Evolutionary conservation across 805 yeast genomes (phyloP).

Genomic region (Candida multigemmis): DNA sequence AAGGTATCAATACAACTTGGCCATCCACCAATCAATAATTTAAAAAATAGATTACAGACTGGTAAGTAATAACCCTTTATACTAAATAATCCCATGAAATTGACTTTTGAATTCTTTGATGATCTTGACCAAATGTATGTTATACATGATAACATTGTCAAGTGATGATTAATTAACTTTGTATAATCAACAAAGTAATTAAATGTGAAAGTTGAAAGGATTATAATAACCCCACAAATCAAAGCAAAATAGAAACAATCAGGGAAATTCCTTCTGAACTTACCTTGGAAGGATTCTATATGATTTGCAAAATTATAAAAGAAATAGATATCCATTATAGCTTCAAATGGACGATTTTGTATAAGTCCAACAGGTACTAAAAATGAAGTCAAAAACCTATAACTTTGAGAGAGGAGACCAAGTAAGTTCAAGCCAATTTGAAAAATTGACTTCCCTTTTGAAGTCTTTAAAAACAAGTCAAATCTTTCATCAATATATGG

Average conservation of each 20-base stretch:
- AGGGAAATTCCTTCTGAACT: conserved; percentile 41
- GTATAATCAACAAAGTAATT: conserved; percentile 10
- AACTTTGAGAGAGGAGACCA: conserved; percentile 5
- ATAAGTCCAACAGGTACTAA: conserved; percentile 31
- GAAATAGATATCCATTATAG: conserved; percentile 43
- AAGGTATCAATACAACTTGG: conserved; percentile 30
- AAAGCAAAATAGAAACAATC: conserved; percentile 50
- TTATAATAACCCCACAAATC: conserved; percentile 38
- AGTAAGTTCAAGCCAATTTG: background rate
- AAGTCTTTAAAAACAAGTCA: background rate
- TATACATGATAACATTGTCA: conserved; percentile 42
- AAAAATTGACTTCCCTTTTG: background rate
- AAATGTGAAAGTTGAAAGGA: conserved; percentile 22
- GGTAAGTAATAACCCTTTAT: conserved; percentile 50
- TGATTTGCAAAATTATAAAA: conserved; percentile 49
- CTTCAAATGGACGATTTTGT: conserved; percentile 13
- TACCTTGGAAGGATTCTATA: conserved; percentile 34
- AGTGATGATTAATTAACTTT: conserved; percentile 15
- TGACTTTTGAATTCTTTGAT: conserved; percentile 42
- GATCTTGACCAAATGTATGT: conserved; percentile 57
- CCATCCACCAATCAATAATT: conserved; percentile 33
- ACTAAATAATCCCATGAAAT: conserved; percentile 44
- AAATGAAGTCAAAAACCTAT: conserved; percentile 43
- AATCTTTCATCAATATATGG: conserved; percentile 5
- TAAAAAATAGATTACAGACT: conserved; percentile 21